A percentile compares a stretch with the other conserved stretches of the same genome.
Conservation (phyloP, 257 asterid species). For the Salvia hispanica region DNA sequence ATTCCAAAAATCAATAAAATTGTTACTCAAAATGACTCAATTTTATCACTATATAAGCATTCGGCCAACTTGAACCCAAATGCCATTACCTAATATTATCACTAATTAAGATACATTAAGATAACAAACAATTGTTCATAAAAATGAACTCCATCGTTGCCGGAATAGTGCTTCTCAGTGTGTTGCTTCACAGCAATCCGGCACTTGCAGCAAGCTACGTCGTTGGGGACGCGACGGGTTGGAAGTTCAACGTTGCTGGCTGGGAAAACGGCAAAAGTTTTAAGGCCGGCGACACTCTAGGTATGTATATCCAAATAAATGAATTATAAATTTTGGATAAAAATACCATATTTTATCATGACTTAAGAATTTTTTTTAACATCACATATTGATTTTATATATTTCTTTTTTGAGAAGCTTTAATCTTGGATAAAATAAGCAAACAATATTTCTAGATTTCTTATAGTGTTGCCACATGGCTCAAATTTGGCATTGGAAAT, state of each 20-base stretch:
- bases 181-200: conserved; percentile 12
- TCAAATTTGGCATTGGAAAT: too few relatives aligned
- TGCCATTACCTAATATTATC: background rate
- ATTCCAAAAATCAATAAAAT: too few relatives aligned
- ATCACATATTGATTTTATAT: too few relatives aligned
- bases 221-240: conserved; percentile 43
- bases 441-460: too few relatives aligned
- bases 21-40: too few relatives aligned
- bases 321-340: too few relatives aligned
- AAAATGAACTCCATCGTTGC: conserved; percentile 4
- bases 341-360: too few relatives aligned
- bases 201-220: conserved; percentile 31
- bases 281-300: conserved; percentile 25
- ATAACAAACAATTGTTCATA: background rate
- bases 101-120: background rate
- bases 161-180: background rate
- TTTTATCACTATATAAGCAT: background rate
- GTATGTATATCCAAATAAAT: background rate
- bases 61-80: background rate
- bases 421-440: too few relatives aligned
- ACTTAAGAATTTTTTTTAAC: too few relatives aligned
- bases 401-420: too few relatives aligned
- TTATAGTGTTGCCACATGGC: too few relatives aligned
- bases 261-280: conserved; percentile 44
- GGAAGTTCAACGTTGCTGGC: conserved; percentile 36